A percentile compares a stretch with the other conserved stretches of the same genome.
phyloP scores from a whole-genome alignment of 768 basidiomycete species.

The Auricularia heimuer region DNA sequence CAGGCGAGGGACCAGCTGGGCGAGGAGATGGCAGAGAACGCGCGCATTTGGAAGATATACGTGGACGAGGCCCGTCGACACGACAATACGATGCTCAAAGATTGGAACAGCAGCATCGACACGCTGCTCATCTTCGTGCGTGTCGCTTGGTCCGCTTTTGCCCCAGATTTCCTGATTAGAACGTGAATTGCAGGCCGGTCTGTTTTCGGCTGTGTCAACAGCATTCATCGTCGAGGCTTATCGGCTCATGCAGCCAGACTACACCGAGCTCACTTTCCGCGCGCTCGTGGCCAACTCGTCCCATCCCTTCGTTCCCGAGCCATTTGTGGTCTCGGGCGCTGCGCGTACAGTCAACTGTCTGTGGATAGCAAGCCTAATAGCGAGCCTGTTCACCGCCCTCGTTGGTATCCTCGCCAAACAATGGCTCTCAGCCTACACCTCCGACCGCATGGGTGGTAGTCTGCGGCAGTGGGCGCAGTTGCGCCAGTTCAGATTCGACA shows the following conservation, averaged over 20 bases:
- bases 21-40: neutral
- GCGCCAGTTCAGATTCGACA: conserved; percentile 31
- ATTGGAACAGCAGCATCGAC: neutral
- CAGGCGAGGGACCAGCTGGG: neutral
- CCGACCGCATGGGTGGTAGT: conserved; percentile 24
- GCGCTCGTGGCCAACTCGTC: neutral
- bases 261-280: conserved; percentile 9
- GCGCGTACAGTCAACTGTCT: conserved; percentile 30
- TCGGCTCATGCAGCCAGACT: conserved; percentile 13
- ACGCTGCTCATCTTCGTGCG: neutral
- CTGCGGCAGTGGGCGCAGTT: conserved; percentile 27
- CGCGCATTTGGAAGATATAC: neutral
- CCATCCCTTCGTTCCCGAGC: neutral
- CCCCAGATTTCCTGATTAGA: neutral
- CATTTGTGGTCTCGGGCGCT: conserved; percentile 16
- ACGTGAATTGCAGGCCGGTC: conserved; percentile 18
- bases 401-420: conserved; percentile 39
- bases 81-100: neutral
- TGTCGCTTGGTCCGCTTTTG: neutral
- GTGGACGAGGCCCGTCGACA: neutral
- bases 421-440: conserved; percentile 31
- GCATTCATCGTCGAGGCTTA: conserved; percentile 21
- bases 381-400: conserved; percentile 35
- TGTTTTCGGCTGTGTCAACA: conserved; percentile 22
- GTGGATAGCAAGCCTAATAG: conserved; percentile 29